Evolutionary conservation across 257 asterid species (phyloP).

Genomic region (Primulina eburnea): DNA sequence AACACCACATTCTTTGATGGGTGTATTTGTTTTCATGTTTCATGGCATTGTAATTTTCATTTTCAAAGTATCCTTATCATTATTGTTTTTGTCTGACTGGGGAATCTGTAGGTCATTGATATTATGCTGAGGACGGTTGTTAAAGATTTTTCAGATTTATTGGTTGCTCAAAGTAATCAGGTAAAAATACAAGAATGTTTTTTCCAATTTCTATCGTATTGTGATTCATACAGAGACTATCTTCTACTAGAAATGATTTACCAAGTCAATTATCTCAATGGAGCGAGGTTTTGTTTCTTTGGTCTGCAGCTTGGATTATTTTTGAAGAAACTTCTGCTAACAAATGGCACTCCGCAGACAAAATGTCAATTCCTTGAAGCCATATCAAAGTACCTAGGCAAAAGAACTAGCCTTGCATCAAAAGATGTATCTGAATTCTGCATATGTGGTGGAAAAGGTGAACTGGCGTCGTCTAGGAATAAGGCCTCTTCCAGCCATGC

Average conservation of each 20-base stretch:
- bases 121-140: constrained; percentile 63
- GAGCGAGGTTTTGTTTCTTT: constrained; percentile 23
- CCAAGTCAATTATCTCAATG: constrained; percentile 14
- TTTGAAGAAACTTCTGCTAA: constrained; percentile 53
- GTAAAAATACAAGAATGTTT: constrained; percentile 29
- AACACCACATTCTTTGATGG: too few relatives aligned
- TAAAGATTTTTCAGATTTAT: constrained; percentile 66
- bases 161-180: constrained; percentile 77
- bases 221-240: constrained; percentile 13
- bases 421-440: constrained; percentile 57
- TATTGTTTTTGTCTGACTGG: constrained; percentile 22
- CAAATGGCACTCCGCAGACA: constrained; percentile 47
- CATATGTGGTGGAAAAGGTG: constrained; percentile 59
- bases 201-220: constrained; percentile 2
- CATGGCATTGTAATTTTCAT: constrained; percentile 1
- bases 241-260: constrained; percentile 11
- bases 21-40: background rate
- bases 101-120: constrained; percentile 60
- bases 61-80: background rate
- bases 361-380: constrained; percentile 55
- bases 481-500: constrained; percentile 30
- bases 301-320: constrained; percentile 62
- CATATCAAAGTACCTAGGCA: constrained; percentile 59
- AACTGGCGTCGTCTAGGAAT: constrained; percentile 24
- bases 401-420: constrained; percentile 57